phyloP scores from a whole-genome alignment of 1,139 yeast species.

The Candida sp. region DNA sequence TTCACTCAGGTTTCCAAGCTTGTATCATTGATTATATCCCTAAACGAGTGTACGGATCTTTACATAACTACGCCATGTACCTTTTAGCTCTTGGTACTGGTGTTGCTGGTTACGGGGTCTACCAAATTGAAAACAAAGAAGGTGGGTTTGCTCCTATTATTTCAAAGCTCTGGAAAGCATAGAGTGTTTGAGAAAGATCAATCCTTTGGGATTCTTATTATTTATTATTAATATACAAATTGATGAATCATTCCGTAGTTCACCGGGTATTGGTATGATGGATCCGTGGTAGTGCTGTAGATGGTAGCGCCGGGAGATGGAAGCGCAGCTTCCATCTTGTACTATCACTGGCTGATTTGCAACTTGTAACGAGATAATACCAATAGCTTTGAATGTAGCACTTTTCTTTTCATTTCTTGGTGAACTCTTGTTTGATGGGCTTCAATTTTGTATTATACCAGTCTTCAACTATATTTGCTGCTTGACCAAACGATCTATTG shows the following conservation, averaged over 20 bases:
- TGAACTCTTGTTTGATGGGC: conserved; percentile 7
- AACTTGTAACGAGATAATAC: too few relatives aligned
- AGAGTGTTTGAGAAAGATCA: not conserved
- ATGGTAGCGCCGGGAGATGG: too few relatives aligned
- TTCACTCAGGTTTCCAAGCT: conserved; percentile 77
- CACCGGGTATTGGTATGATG: too few relatives aligned
- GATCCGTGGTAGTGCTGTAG: too few relatives aligned
- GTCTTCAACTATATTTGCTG: conserved; percentile 11
- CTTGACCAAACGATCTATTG: conserved; percentile 14
- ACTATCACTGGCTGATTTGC: too few relatives aligned
- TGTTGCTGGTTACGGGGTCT: conserved; percentile 75
- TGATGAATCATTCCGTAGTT: too few relatives aligned
- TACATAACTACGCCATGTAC: conserved; percentile 63
- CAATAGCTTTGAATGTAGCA: too few relatives aligned
- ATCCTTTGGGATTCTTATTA: too few relatives aligned
- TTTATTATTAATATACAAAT: too few relatives aligned
- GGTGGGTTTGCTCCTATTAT: conserved; percentile 38
- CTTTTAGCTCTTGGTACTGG: conserved; percentile 70
- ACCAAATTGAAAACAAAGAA: conserved; percentile 70
- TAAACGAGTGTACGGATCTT: conserved; percentile 70
- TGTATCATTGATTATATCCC: conserved; percentile 93
- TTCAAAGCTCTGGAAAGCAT: conserved; percentile 40
- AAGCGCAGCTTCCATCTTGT: too few relatives aligned
- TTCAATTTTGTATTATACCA: conserved; percentile 18
- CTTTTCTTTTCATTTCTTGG: not conserved